Percentiles rank a stretch among this genome's conserved stretches.
Conservation (phyloP, 192 early-diverging fungal genomes). For the Backusella tuberculispora region DNA sequence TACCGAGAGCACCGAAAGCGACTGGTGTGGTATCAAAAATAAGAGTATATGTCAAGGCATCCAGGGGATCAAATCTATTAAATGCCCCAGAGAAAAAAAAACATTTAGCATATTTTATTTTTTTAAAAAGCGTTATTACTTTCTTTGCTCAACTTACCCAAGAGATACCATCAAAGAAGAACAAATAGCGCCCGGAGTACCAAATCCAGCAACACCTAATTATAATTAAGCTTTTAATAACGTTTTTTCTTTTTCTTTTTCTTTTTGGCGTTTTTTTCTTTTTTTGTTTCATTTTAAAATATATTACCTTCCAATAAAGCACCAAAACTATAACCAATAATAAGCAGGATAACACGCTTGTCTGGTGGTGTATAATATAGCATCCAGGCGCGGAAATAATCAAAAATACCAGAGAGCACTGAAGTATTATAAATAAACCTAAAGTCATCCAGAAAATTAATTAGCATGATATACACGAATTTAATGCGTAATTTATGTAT, state of each 20-base stretch:
- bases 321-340: conserved; percentile 35
- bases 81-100: not conserved
- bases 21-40: conserved; percentile 44
- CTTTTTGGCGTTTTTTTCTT: no score
- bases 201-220: conserved; percentile 43
- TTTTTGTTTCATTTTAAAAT: no score
- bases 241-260: not conserved
- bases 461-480: not conserved
- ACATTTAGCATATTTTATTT: not conserved
- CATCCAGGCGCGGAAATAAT: conserved; percentile 47
- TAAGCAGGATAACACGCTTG: conserved; percentile 38
- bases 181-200: conserved; percentile 47
- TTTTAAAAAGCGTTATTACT: not conserved
- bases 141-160: conserved; percentile 22
- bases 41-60: conserved; percentile 39
- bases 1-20: conserved; percentile 44
- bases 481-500: not conserved
- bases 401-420: conserved; percentile 42
- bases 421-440: conserved; percentile 42
- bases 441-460: not conserved
- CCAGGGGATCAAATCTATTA: conserved; percentile 39
- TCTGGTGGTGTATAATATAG: conserved; percentile 42
- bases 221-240: not conserved
- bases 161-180: conserved; percentile 44
- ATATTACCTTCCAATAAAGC: conserved; percentile 32